Conservation (phyloP, 169 alveolate species). For the Theileria luwenshuni region DNA sequence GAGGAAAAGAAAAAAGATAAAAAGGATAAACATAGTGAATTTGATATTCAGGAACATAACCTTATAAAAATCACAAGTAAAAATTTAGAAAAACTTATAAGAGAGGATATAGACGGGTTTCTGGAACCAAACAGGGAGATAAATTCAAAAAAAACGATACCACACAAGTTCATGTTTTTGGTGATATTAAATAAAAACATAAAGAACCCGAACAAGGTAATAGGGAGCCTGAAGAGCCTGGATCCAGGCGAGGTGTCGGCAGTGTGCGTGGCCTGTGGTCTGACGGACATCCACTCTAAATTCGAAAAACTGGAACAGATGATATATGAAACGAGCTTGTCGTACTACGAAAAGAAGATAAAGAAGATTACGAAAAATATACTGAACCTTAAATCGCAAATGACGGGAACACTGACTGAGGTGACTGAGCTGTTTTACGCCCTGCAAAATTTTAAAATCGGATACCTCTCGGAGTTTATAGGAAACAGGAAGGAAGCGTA, state of each 20-base stretch:
- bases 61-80: slow-evolving; percentile 29
- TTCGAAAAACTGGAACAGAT: slow-evolving; percentile 50
- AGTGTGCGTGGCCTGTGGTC: slow-evolving; percentile 61
- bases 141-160: slow-evolving; percentile 20
- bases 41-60: neutral
- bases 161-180: slow-evolving; percentile 47
- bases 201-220: slow-evolving; percentile 58
- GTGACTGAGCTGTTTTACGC: slow-evolving; percentile 28
- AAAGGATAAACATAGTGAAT: slow-evolving; percentile 1
- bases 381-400: slow-evolving; percentile 22
- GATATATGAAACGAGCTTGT: slow-evolving; percentile 32
- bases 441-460: slow-evolving; percentile 45
- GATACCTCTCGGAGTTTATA: slow-evolving; percentile 46
- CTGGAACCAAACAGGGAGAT: slow-evolving; percentile 11
- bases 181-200: slow-evolving; percentile 38
- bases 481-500: slow-evolving; percentile 54
- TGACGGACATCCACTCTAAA: slow-evolving; percentile 35
- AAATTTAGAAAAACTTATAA: slow-evolving; percentile 34
- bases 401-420: slow-evolving; percentile 13
- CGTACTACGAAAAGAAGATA: slow-evolving; percentile 60
- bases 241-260: slow-evolving; percentile 62
- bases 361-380: slow-evolving; percentile 27
- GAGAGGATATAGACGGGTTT: slow-evolving; percentile 51
- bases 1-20: neutral
- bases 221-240: slow-evolving; percentile 46